phyloP scores from a whole-genome alignment of 768 basidiomycete genomes.

The Termitomyces sp. region DNA sequence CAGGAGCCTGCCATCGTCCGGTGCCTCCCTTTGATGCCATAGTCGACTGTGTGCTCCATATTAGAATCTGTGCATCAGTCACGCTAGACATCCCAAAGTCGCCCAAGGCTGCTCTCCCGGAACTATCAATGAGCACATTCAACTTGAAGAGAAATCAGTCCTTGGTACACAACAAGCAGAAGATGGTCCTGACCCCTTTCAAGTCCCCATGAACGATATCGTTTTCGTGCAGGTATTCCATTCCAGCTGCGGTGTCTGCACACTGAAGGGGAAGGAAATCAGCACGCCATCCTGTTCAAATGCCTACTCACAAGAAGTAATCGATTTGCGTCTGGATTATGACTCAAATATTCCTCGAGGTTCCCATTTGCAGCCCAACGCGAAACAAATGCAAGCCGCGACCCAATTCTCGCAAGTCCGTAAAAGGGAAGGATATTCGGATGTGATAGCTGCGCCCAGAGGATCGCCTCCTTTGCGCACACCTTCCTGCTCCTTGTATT shows the following conservation, averaged over 20 bases:
- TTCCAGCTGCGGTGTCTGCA: not conserved
- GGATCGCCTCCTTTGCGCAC: too few species aligned
- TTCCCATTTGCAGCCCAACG: not conserved
- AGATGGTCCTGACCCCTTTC: not conserved
- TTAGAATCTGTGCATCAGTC: not conserved
- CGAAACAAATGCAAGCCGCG: not conserved
- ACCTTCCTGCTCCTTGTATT: too few species aligned
- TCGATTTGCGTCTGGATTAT: not conserved
- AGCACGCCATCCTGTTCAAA: not conserved
- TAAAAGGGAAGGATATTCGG: not conserved
- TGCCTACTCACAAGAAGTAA: not conserved
- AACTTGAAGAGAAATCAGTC: not conserved
- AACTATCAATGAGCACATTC: constrained; percentile 1
- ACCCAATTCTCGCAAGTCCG: not conserved
- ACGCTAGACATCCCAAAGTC: not conserved
- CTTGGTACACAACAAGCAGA: not conserved
- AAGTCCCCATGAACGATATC: constrained; percentile 4
- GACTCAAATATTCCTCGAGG: not conserved
- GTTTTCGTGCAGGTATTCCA: constrained; percentile 3
- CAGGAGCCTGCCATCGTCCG: constrained; percentile 3
- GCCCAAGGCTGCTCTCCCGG: not conserved
- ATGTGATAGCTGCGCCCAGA: constrained; percentile 4
- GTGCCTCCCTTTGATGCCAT: not conserved
- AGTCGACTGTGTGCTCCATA: not conserved
- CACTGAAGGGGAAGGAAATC: not conserved